Percentiles rank a stretch among this genome's conserved stretches.
phyloP scores from a whole-genome alignment of 2,329 filamentous ascomycete genomes.

The Didymella keratinophila region DNA sequence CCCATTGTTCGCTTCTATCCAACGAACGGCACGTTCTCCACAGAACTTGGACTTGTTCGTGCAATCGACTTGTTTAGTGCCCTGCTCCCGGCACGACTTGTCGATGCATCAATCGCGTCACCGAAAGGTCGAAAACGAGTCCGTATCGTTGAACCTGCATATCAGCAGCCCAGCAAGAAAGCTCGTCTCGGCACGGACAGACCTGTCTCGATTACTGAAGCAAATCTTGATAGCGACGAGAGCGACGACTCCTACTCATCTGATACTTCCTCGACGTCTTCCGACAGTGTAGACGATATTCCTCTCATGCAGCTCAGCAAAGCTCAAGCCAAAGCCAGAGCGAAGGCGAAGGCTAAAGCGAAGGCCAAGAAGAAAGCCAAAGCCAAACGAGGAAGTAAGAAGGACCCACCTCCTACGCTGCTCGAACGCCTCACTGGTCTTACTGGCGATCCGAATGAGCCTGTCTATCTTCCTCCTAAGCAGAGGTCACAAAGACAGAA shows the following conservation, averaged over 20 bases:
- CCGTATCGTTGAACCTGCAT: constrained; percentile 24
- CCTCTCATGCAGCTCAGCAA: constrained; percentile 11
- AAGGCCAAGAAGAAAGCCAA: constrained; percentile 20
- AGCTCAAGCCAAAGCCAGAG: not conserved
- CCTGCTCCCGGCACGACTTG: not conserved
- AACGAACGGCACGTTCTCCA: constrained; percentile 57
- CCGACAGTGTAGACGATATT: constrained; percentile 24
- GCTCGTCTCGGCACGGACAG: constrained; percentile 2
- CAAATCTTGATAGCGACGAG: constrained; percentile 12
- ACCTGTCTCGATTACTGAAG: not conserved
- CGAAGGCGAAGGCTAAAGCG: constrained; percentile 2
- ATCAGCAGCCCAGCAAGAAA: constrained; percentile 26
- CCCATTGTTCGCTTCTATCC: constrained; percentile 47
- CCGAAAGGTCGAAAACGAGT: constrained; percentile 32
- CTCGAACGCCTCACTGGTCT: constrained; percentile 47
- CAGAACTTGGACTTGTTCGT: constrained; percentile 38
- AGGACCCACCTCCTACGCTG: constrained; percentile 32
- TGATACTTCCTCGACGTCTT: constrained; percentile 11
- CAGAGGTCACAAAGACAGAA: constrained; percentile 22
- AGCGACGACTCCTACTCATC: constrained; percentile 15
- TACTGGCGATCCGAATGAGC: constrained; percentile 44
- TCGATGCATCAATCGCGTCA: not conserved
- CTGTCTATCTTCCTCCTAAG: constrained; percentile 32
- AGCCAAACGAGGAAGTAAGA: constrained; percentile 18
- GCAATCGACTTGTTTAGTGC: constrained; percentile 17